phyloP scores from a whole-genome alignment of 257 asterid genomes.

The Solanum microdontum region DNA sequence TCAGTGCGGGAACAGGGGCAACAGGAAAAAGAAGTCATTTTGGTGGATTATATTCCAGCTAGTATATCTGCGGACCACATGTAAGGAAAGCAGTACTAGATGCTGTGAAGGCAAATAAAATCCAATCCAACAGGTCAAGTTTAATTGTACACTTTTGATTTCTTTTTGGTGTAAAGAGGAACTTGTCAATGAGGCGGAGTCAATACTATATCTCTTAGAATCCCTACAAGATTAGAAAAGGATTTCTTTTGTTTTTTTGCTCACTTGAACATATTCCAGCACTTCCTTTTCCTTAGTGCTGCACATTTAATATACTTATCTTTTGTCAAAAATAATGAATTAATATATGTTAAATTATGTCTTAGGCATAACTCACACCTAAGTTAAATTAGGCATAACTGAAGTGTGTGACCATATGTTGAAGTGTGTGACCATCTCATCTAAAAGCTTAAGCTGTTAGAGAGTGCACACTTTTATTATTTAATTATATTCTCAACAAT shows the following conservation, averaged over 20 bases:
- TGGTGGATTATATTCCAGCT: neutral
- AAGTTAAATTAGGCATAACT: too few relatives aligned
- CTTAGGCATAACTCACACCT: too few relatives aligned
- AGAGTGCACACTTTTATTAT: too few relatives aligned
- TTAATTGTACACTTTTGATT: neutral
- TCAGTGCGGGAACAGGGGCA: neutral
- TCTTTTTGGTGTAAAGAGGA: neutral
- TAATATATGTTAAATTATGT: neutral
- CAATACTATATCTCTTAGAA: neutral
- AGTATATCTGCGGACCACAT: neutral
- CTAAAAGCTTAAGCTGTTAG: too few relatives aligned
- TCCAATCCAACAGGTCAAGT: neutral
- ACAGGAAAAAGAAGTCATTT: neutral
- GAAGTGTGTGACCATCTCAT: too few relatives aligned
- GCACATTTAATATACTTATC: neutral
- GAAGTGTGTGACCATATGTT: too few relatives aligned
- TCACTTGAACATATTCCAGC: neutral
- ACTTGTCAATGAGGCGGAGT: neutral
- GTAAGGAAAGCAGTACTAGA: neutral
- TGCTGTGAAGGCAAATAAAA: neutral
- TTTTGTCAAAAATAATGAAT: neutral
- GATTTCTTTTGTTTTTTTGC: neutral
- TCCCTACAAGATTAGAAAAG: neutral
- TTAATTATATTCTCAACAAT: too few relatives aligned
- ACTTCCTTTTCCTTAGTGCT: neutral